Evolutionary conservation across 2,329 filamentous ascomycete genomes (phyloP).

Genomic region (Chaetomiaceae sp.): DNA sequence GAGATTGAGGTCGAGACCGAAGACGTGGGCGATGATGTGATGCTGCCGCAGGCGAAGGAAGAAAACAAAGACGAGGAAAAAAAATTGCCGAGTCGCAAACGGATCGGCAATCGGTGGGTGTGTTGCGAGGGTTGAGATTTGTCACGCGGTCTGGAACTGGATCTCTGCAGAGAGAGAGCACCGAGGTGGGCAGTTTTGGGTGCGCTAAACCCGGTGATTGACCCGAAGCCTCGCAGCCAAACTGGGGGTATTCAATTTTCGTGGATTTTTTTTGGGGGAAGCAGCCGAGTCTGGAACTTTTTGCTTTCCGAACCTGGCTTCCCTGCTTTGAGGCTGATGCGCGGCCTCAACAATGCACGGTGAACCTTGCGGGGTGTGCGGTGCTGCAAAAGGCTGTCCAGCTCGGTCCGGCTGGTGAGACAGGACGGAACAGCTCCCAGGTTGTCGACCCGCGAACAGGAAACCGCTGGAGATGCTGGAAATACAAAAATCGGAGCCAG

Average conservation of each 20-base stretch:
- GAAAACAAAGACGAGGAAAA: too few species aligned
- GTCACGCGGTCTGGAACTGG: conserved; percentile 10
- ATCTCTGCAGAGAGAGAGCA: neutral
- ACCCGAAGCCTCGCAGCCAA: conserved; percentile 1
- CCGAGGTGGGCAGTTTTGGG: too few species aligned
- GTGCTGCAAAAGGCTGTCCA: neutral
- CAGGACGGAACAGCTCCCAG: too few species aligned
- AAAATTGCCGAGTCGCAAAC: neutral
- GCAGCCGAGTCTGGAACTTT: conserved; percentile 9
- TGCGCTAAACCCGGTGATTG: conserved; percentile 7
- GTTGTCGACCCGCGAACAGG: too few species aligned
- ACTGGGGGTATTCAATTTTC: neutral
- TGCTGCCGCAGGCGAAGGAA: too few species aligned
- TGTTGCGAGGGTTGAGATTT: conserved; percentile 12
- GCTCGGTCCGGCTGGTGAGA: neutral
- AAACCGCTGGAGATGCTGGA: too few species aligned
- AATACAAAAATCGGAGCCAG: too few species aligned
- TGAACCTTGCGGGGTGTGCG: neutral
- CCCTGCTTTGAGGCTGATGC: neutral
- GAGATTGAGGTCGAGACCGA: neutral
- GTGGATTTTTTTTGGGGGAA: neutral
- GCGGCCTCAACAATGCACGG: neutral
- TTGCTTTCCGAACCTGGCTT: neutral
- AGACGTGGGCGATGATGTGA: neutral
- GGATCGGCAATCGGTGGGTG: conserved; percentile 3